Percentiles rank a stretch among this genome's conserved stretches.
phyloP scores from a whole-genome alignment of 2,329 filamentous ascomycete genomes.

The Sporothrix sp. region DNA sequence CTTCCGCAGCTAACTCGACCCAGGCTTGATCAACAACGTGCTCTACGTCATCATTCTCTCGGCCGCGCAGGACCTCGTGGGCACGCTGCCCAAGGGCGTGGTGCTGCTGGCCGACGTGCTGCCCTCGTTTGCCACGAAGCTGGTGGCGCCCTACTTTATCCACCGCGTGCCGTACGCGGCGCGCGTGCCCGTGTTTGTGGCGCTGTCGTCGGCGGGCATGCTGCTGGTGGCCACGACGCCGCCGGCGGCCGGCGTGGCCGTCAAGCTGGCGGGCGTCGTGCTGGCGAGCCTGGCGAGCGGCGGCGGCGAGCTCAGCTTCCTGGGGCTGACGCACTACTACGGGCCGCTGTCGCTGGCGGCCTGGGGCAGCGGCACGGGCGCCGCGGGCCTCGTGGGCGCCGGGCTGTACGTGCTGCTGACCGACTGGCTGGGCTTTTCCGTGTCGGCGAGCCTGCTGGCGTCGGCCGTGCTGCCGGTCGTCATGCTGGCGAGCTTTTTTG shows the following conservation, averaged over 20 bases:
- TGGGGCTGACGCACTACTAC: constrained; percentile 89
- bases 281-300: constrained; percentile 80
- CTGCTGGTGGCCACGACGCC: constrained; percentile 76
- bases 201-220: constrained; percentile 76
- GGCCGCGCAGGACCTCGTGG: constrained; percentile 89
- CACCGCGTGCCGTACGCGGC: constrained; percentile 71
- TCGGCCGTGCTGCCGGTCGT: constrained; percentile 70
- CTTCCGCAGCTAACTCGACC: neutral
- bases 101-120: constrained; percentile 90
- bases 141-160: constrained; percentile 88
- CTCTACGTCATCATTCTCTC: constrained; percentile 96
- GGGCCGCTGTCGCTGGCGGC: constrained; percentile 76
- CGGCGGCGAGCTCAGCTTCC: constrained; percentile 80
- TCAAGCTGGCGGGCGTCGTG: constrained; percentile 74
- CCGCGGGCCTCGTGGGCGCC: constrained; percentile 76
- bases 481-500: constrained; percentile 82
- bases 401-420: constrained; percentile 82
- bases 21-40: constrained; percentile 91
- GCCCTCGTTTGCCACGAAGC: constrained; percentile 79
- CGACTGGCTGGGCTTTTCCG: constrained; percentile 64
- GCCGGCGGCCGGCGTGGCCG: constrained; percentile 50
- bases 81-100: constrained; percentile 75
- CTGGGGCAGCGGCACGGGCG: constrained; percentile 89
- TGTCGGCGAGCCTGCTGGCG: constrained; percentile 62
- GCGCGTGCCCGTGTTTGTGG: constrained; percentile 65